phyloP scores from a whole-genome alignment of 805 yeast genomes.

The Pichia eremophila region DNA sequence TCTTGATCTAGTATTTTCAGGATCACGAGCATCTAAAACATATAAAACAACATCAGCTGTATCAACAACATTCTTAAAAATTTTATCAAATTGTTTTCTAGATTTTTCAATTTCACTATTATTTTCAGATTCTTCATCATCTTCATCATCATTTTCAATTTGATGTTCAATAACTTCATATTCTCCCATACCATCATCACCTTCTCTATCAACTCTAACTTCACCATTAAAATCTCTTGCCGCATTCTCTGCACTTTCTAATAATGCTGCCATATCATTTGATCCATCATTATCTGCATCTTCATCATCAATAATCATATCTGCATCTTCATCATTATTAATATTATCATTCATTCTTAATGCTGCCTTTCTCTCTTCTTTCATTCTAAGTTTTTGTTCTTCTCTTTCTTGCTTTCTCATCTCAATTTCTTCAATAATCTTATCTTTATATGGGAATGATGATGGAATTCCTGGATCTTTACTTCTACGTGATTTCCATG shows the following conservation, averaged over 20 bases:
- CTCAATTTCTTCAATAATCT: constrained; percentile 66
- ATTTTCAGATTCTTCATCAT: constrained; percentile 18
- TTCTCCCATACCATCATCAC: constrained; percentile 34
- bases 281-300: constrained; percentile 31
- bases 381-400: constrained; percentile 45
- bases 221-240: constrained; percentile 68
- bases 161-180: constrained; percentile 44
- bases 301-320: constrained; percentile 26
- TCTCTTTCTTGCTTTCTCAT: constrained; percentile 44
- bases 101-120: constrained; percentile 57
- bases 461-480: constrained; percentile 96
- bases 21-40: constrained; percentile 96
- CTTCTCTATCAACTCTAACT: constrained; percentile 27
- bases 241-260: constrained; percentile 85
- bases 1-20: constrained; percentile 87
- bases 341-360: neutral
- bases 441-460: constrained; percentile 88
- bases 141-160: constrained; percentile 29
- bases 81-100: constrained; percentile 86
- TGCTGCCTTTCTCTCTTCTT: constrained; percentile 36
- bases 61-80: constrained; percentile 88
- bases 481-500: constrained; percentile 80
- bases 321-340: constrained; percentile 20
- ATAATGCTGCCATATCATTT: constrained; percentile 62
- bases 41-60: constrained; percentile 85